Conservation (phyloP, 208 protist genomes). For the Leishmania aethiopica region DNA sequence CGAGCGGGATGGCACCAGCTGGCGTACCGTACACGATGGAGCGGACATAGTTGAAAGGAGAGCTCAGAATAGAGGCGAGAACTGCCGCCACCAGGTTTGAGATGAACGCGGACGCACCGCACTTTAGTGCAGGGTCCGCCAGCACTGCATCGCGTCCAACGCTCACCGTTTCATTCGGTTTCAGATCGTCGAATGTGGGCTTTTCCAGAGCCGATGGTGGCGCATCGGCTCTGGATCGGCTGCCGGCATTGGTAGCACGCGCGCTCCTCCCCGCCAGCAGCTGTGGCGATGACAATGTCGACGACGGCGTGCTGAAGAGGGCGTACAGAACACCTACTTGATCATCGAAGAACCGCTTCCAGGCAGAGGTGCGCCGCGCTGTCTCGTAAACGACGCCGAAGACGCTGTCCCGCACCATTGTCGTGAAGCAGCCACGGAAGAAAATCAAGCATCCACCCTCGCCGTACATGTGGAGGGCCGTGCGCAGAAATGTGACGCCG, state of each 20-base stretch:
- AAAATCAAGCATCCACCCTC: conserved; percentile 83
- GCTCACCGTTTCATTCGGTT: background rate
- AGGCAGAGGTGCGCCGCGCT: conserved; percentile 38
- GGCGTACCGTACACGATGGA: conserved; percentile 86
- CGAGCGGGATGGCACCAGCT: conserved; percentile 63
- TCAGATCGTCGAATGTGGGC: background rate
- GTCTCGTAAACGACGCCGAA: conserved; percentile 91
- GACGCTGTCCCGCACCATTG: conserved; percentile 80
- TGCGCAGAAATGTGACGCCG: conserved; percentile 63
- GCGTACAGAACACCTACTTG: conserved; percentile 17
- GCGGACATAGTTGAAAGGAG: conserved; percentile 90
- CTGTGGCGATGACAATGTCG: background rate
- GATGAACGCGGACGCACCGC: conserved; percentile 55
- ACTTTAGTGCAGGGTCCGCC: conserved; percentile 9
- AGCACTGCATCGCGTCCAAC: background rate
- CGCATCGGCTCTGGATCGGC: background rate
- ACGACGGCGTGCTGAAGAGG: background rate
- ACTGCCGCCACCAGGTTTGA: conserved; percentile 83
- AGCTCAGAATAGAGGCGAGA: conserved; percentile 78
- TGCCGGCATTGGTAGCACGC: background rate
- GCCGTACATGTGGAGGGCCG: conserved; percentile 59
- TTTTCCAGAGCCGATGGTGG: background rate
- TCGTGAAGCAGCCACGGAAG: conserved; percentile 82
- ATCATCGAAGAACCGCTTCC: conserved; percentile 49
- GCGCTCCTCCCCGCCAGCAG: background rate